Base-by-base conservation (phyloP, 2,329 filamentous ascomycete species). In the Pyrenochaeta sp. region DNA sequence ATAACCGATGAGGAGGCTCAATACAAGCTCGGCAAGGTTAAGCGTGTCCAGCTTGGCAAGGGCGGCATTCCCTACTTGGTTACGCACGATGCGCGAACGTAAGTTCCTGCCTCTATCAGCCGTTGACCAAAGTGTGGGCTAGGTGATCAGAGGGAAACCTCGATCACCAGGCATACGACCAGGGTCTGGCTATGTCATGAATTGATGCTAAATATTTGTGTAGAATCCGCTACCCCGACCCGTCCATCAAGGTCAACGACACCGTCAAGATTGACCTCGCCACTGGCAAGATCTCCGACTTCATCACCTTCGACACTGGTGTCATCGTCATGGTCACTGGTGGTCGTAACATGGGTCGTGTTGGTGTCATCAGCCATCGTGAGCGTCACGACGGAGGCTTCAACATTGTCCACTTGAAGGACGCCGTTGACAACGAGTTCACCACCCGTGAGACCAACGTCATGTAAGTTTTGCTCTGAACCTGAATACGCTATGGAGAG, bases 71-170 rank as follows among this genome's bases (percentile, higher is more conserved):
- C 94, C 95, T 99, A 96, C 92, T 96, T 97, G 91, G 94, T 99
- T 90, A 99, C 94, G 92, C 94, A 99, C 90, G 94, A 99, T 94
- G 94, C 94, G 82, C 89, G 94, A 91, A 99, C 94, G 93, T 99
- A 84, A 96, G 93, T 97, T 88, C 88, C 84, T 81, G 89, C 88
- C 90, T 96, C 92, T 94, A 92, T 96, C 93, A 96, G 93, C 87
- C 93, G 93, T 96, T 96, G 93, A 90, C 93, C 65, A 66, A 51
- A 68, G 67, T 68, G 67, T 71, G 67, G 68, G 67, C 66, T 65
- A 65, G 65, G 60, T 68, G 61, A 46, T 48, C 43, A n/a, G 58
- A 65, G 63, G 61, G 58, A 49, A 56, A 65, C 57, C 59, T 65
- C 45, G 48, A 48, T 44, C 93, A 91, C 96, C 92, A 95, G 92